phyloP scores from a whole-genome alignment of 1,284 basidiomycete genomes.

The Ustilago lituana region DNA sequence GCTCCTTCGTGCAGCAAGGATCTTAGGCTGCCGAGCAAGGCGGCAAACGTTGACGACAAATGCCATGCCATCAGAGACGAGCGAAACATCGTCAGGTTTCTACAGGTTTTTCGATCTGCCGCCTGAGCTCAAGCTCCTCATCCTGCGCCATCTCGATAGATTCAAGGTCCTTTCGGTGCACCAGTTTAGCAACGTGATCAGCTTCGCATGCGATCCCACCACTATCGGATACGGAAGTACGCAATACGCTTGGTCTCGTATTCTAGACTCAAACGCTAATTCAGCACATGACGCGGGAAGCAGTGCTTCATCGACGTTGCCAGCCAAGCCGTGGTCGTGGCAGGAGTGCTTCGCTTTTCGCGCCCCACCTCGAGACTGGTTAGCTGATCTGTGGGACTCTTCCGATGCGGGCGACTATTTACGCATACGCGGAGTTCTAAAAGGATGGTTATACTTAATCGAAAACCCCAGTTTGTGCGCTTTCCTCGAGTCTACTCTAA shows the following conservation, averaged over 20 bases:
- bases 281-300: neutral
- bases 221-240: constrained; percentile 34
- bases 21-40: constrained; percentile 13
- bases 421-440: neutral
- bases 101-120: constrained; percentile 28
- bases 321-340: constrained; percentile 31
- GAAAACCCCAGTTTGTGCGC: constrained; percentile 4
- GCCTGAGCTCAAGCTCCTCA: constrained; percentile 27
- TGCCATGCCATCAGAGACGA: neutral
- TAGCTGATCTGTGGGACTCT: constrained; percentile 16
- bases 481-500: constrained; percentile 22
- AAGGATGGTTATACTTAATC: neutral
- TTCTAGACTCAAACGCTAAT: neutral
- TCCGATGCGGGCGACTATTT: neutral
- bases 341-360: constrained; percentile 22
- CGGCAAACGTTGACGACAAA: neutral
- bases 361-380: constrained; percentile 33
- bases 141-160: constrained; percentile 28
- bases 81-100: constrained; percentile 2
- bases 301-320: constrained; percentile 2
- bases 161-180: constrained; percentile 1
- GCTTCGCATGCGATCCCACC: constrained; percentile 36
- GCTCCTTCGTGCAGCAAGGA: constrained; percentile 20
- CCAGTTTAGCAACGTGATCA: constrained; percentile 35
- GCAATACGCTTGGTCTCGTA: constrained; percentile 19